These are phyloP conservation scores for Colletotrichum acutatum DNA, from an alignment of 2,329 filamentous ascomycete species.

Conservation along the genomic window DNA sequence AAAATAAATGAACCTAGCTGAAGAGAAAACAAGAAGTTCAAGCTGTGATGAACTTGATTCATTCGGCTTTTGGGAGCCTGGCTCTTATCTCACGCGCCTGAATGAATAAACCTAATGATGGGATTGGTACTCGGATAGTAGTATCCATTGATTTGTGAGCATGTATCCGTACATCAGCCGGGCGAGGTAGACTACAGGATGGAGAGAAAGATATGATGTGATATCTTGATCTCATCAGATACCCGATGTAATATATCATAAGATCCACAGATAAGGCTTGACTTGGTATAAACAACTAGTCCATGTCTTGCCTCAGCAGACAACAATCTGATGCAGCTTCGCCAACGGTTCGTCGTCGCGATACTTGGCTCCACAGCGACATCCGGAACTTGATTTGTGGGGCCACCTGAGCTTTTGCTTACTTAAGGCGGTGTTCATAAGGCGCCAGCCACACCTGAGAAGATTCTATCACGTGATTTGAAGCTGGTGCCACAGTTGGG, in stretches of 20 bases:
- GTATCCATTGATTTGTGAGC: too few relatives aligned
- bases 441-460: conserved; percentile 1
- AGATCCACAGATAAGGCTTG: neutral
- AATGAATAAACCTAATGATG: too few relatives aligned
- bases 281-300: neutral
- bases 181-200: too few relatives aligned
- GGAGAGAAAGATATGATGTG: neutral
- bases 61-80: too few relatives aligned
- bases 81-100: too few relatives aligned
- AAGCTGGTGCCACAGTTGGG: neutral
- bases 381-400: neutral
- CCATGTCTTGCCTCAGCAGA: neutral
- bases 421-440: neutral
- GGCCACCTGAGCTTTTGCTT: neutral
- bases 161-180: too few relatives aligned
- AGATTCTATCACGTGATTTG: neutral
- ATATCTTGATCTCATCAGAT: neutral
- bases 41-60: too few relatives aligned
- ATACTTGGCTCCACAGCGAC: neutral
- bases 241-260: neutral
- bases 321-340: neutral
- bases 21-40: too few relatives aligned
- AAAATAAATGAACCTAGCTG: too few relatives aligned
- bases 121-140: too few relatives aligned
- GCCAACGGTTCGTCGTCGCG: neutral